phyloP scores from a whole-genome alignment of 768 basidiomycete genomes.

The Boletus speciosus region DNA sequence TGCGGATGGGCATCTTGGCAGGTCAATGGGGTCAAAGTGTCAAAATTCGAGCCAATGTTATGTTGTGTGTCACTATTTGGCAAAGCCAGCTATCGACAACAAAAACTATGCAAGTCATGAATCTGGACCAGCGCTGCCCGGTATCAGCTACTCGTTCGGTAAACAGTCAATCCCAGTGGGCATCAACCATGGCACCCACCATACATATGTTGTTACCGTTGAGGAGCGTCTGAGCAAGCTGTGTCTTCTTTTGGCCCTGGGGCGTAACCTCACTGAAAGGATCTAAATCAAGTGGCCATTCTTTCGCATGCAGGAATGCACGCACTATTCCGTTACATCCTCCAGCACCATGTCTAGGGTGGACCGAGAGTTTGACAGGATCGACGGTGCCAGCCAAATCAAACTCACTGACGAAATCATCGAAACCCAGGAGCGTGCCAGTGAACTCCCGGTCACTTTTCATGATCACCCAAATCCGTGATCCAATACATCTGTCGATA shows the following conservation, averaged over 20 bases:
- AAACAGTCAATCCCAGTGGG: background rate
- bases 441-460: slow-evolving; percentile 97
- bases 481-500: slow-evolving; percentile 96
- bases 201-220: slow-evolving; percentile 98
- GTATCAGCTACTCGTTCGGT: slow-evolving; percentile 48
- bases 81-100: background rate
- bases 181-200: slow-evolving; percentile 45
- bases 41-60: background rate
- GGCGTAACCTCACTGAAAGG: slow-evolving; percentile 75
- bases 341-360: slow-evolving; percentile 85
- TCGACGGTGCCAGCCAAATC: background rate
- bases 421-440: slow-evolving; percentile 91
- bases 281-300: background rate
- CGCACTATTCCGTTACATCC: slow-evolving; percentile 95
- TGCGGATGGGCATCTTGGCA: slow-evolving; percentile 69
- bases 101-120: slow-evolving; percentile 6
- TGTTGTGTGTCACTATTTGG: slow-evolving; percentile 29
- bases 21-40: background rate
- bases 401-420: slow-evolving; percentile 99
- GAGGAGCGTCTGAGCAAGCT: slow-evolving; percentile 81
- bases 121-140: slow-evolving; percentile 68
- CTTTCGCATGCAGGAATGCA: slow-evolving; percentile 7
- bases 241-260: slow-evolving; percentile 74
- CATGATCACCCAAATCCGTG: slow-evolving; percentile 97
- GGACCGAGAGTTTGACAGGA: background rate